These are phyloP conservation scores for Hypoxylon sp. DNA, from an alignment of 2,329 filamentous ascomycete species.

Conservation along the genomic window DNA sequence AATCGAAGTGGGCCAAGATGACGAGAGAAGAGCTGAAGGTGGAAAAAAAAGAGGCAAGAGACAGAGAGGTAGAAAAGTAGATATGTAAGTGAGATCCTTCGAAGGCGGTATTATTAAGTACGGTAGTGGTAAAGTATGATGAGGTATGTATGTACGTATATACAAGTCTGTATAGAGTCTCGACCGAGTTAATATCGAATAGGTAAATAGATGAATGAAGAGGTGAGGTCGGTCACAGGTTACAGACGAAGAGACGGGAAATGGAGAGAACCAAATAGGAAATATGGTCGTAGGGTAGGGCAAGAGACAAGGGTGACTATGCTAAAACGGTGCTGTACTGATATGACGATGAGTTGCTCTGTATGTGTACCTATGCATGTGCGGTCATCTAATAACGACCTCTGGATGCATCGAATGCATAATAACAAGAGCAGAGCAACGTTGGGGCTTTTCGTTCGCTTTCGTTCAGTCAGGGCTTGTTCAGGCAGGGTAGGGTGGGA, in stretches of 20 bases:
- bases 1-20: slow-evolving; percentile 25
- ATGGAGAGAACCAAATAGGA: slow-evolving; percentile 36
- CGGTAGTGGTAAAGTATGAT: background rate
- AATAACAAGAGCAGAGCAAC: slow-evolving; percentile 19
- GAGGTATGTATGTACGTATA: slow-evolving; percentile 16
- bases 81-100: slow-evolving; percentile 9
- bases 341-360: slow-evolving; percentile 34
- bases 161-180: slow-evolving; percentile 21
- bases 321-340: slow-evolving; percentile 18
- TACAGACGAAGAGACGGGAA: slow-evolving; percentile 26
- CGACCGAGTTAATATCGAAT: slow-evolving; percentile 14
- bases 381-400: slow-evolving; percentile 24
- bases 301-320: slow-evolving; percentile 20
- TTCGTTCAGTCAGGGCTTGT: slow-evolving; percentile 1
- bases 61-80: background rate
- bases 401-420: slow-evolving; percentile 27
- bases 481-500: slow-evolving; percentile 7
- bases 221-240: slow-evolving; percentile 29
- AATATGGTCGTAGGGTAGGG: slow-evolving; percentile 23
- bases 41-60: background rate
- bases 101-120: slow-evolving; percentile 17
- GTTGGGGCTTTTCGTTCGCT: slow-evolving; percentile 14
- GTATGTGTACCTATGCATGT: slow-evolving; percentile 29
- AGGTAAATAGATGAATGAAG: slow-evolving; percentile 7
- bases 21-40: slow-evolving; percentile 11